A percentile compares a stretch with the other conserved stretches of the same genome.
These are phyloP conservation scores for Ogataea saltuana DNA, from an alignment of 805 yeast genomes.

Conservation along the genomic window DNA sequence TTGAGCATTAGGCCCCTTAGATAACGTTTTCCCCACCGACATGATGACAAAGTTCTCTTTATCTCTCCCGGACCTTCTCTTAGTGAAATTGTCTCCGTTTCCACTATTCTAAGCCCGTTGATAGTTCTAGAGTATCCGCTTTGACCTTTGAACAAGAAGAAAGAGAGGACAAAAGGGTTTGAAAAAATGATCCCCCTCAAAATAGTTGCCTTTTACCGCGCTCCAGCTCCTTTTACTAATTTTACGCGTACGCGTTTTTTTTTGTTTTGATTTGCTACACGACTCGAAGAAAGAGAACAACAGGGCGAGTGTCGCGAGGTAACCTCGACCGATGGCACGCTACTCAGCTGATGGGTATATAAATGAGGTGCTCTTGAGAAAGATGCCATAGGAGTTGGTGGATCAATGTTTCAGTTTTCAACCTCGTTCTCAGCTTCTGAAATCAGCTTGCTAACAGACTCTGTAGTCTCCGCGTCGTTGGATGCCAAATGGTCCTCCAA, in stretches of 20 bases:
- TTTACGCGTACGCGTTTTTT: constrained; percentile 7
- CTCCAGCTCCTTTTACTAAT: not conserved
- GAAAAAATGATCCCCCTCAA: not conserved
- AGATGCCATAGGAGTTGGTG: not conserved
- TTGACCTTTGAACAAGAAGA: not conserved
- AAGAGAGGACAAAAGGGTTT: constrained; percentile 1
- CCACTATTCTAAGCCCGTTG: no score
- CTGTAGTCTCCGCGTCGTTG: constrained; percentile 24
- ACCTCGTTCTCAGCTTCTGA: constrained; percentile 25
- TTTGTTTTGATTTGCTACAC: not conserved
- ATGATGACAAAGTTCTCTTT: not conserved
- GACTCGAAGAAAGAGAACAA: no score
- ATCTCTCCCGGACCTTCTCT: not conserved
- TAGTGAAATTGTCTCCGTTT: not conserved
- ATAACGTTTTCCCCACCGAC: constrained; percentile 5
- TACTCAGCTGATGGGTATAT: no score
- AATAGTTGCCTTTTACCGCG: constrained; percentile 1
- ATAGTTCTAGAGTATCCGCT: not conserved
- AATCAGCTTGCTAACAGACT: constrained; percentile 24
- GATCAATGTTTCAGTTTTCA: not conserved
- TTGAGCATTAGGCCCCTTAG: not conserved
- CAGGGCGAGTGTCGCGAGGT: no score
- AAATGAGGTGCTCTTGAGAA: not conserved
- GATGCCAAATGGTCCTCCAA: constrained; percentile 25
- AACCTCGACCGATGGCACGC: no score